Conservation (phyloP, 2,329 filamentous ascomycete genomes). For the Scortechinia acanthostroma region DNA sequence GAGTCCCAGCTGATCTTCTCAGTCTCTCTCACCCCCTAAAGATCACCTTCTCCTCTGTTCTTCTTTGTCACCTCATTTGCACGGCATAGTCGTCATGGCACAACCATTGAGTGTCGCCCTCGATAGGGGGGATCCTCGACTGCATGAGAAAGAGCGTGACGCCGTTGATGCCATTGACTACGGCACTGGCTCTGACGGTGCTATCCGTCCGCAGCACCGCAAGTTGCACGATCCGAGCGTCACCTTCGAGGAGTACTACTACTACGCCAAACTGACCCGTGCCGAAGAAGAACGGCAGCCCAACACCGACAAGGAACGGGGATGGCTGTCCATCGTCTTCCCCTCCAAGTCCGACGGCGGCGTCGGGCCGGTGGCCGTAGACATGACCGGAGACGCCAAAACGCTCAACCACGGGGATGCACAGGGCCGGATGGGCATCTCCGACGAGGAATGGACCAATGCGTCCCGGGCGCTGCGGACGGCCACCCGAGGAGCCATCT, state of each 20-base stretch:
- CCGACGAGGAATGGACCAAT: slow-evolving; percentile 34
- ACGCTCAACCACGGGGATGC: slow-evolving; percentile 6
- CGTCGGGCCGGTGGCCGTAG: slow-evolving; percentile 5
- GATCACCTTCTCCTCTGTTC: no score
- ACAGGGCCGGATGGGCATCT: slow-evolving; percentile 11
- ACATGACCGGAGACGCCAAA: slow-evolving; percentile 5
- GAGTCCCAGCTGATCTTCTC: no score
- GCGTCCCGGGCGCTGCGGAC: slow-evolving; percentile 35
- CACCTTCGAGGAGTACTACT: slow-evolving; percentile 22
- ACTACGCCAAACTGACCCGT: slow-evolving; percentile 20
- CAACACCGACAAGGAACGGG: slow-evolving; percentile 11
- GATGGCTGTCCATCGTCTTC: slow-evolving; percentile 10
- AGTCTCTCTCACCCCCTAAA: no score
- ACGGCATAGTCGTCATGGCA: no score
- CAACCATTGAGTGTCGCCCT: no score
- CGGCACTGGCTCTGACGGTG: slow-evolving; percentile 3
- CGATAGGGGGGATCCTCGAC: no score
- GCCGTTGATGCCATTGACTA: no score
- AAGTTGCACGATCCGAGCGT: slow-evolving; percentile 15
- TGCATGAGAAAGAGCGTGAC: no score
- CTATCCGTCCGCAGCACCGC: slow-evolving; percentile 7
- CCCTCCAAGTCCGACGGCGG: slow-evolving; percentile 9
- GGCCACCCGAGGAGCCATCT: slow-evolving; percentile 33
- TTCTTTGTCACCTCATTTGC: no score
- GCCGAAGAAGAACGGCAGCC: slow-evolving; percentile 17